Evolutionary conservation across 1,139 yeast genomes (phyloP), one percentile per base, ranked within the genome.

Genomic region (Suhomyces anneliseae): DNA sequence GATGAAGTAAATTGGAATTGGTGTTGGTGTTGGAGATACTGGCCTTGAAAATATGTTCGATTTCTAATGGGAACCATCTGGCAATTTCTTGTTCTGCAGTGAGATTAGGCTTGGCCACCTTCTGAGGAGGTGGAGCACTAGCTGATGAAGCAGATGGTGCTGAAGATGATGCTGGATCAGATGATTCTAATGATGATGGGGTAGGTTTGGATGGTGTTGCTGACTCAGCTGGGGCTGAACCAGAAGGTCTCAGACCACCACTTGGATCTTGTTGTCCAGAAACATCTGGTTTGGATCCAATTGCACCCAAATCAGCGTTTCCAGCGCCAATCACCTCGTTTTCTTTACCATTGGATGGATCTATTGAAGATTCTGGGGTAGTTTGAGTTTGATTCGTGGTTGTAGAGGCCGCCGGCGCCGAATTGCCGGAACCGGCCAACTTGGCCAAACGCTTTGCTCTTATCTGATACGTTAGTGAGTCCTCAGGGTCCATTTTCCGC

Each of bases 371-470:
- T 29, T 29, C 32, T 29, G 32, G 32, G 32, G n/a, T 29, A 29
- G 32, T 9, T 3, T 9, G 32, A 5, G 7, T 8, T 12, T 15
- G 14, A 36, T 19, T 32, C 24, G 42, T 19, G 24, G 24, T 19
- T 4, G 24, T 19, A 19, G 24, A 10, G 24, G 36, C 4, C n/a
- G 34, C 26, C 19, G 35, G 4, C 34, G 34, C 38, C 37, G 38
- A 8, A 27, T 14, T 11, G n/a, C 53, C 50, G 8, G 44, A 41
- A n/a, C 37, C 43, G 15, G 44, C 74, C 47, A 81, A 62, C 51
- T 71, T 74, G n/a, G 84, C 85, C 55, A 81, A 65, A 41, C 86
- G 62, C 57, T 79, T 81, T 37, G 83, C 83, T 56, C 86, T 73
- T 29, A 81, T 78, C 73, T 78, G 62, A 29, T 51, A 8, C 15